Conservation (phyloP, 148 eudicot species). For the Vaccinium myrtillus region DNA sequence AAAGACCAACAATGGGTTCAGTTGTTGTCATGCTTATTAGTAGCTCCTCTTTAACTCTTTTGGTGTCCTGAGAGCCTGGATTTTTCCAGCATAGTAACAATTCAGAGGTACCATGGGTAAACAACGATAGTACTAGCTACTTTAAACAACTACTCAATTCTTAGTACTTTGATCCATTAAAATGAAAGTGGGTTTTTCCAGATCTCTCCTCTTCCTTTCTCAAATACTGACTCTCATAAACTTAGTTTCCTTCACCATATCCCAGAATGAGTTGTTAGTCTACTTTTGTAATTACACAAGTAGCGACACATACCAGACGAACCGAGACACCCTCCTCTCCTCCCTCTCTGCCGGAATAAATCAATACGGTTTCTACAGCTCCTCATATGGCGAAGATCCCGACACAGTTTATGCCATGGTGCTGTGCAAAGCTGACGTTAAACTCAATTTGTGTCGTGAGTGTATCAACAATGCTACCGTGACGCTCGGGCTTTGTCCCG, state of each 20-base stretch:
- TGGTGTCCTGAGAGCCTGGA: too few species aligned
- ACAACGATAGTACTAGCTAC: neutral
- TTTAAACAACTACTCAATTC: too few species aligned
- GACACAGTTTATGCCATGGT: conserved; percentile 36
- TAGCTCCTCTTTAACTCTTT: too few species aligned
- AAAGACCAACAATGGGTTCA: too few species aligned
- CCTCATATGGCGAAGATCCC: conserved; percentile 25
- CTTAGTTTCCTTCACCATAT: neutral
- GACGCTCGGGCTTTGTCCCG: conserved; percentile 11
- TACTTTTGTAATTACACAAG: conserved; percentile 24
- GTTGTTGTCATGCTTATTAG: too few species aligned
- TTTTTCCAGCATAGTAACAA: neutral
- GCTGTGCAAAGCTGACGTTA: conserved; percentile 29
- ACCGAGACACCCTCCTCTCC: conserved; percentile 35
- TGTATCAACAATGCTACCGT: conserved; percentile 23
- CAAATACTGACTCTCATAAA: neutral
- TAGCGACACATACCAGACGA: conserved; percentile 28
- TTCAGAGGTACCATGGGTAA: conserved; percentile 11
- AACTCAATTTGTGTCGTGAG: neutral
- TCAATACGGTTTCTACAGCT: conserved; percentile 36
- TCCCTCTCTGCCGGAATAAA: conserved; percentile 36
- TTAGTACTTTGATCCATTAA: too few species aligned
- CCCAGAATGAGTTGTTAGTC: neutral
- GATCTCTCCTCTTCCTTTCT: neutral
- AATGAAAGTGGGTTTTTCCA: neutral